These are phyloP conservation scores for Boletus reticulatus DNA, from an alignment of 768 basidiomycete genomes.

Conservation along the genomic window DNA sequence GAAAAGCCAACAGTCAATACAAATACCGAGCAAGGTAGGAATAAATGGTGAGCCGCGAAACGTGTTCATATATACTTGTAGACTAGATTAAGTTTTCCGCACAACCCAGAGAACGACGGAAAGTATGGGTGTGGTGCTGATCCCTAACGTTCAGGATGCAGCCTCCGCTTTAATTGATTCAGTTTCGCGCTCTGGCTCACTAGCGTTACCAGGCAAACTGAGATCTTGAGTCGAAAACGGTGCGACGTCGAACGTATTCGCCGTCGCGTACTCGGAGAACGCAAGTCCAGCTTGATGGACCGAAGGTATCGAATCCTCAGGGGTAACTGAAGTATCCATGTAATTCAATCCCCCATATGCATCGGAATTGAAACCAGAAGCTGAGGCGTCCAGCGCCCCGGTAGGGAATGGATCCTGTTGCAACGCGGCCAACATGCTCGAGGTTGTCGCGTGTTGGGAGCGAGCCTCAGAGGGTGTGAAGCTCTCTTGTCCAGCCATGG, in stretches of 20 bases:
- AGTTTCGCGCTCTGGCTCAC: slow-evolving; percentile 60
- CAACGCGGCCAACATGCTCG: slow-evolving; percentile 87
- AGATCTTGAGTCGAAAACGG: slow-evolving; percentile 68
- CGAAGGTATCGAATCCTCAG: slow-evolving; percentile 60
- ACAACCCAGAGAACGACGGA: slow-evolving; percentile 25
- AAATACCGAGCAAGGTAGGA: slow-evolving; percentile 38
- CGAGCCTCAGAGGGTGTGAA: slow-evolving; percentile 67
- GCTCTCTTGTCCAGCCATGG: slow-evolving; percentile 86
- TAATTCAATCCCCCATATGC: slow-evolving; percentile 70
- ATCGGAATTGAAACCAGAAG: slow-evolving; percentile 63
- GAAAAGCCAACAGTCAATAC: slow-evolving; percentile 34
- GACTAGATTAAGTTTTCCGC: slow-evolving; percentile 30
- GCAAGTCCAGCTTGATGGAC: slow-evolving; percentile 63
- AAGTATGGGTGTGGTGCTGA: slow-evolving; percentile 18
- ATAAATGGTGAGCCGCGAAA: slow-evolving; percentile 35
- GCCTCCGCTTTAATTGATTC: slow-evolving; percentile 71
- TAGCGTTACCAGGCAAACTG: slow-evolving; percentile 51
- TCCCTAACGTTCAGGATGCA: slow-evolving; percentile 29
- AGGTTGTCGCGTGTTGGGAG: slow-evolving; percentile 66
- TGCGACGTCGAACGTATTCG: slow-evolving; percentile 67
- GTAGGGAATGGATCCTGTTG: slow-evolving; percentile 72
- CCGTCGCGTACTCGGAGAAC: slow-evolving; percentile 68
- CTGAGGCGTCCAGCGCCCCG: slow-evolving; percentile 62
- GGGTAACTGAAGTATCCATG: slow-evolving; percentile 67
- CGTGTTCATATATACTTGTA: slow-evolving; percentile 33